phyloP scores from a whole-genome alignment of 1,284 basidiomycete species.

The Malassezia globosa region DNA sequence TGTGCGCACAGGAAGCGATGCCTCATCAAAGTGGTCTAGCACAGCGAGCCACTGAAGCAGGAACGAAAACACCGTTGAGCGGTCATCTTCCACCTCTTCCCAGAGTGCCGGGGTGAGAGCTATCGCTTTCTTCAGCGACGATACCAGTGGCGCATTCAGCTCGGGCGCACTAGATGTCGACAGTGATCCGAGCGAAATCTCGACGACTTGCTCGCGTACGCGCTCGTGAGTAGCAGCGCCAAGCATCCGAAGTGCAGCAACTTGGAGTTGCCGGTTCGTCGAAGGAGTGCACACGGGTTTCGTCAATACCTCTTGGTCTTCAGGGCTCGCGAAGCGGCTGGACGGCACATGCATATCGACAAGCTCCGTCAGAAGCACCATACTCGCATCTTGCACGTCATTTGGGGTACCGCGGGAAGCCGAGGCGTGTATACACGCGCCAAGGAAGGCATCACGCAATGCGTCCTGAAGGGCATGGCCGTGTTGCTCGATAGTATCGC shows the following conservation, averaged over 20 bases:
- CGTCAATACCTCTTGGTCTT: slow-evolving; percentile 17
- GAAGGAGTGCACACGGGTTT: slow-evolving; percentile 20
- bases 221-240: slow-evolving; percentile 21
- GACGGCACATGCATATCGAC: slow-evolving; percentile 21
- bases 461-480: slow-evolving; percentile 45
- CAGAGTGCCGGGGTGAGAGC: slow-evolving; percentile 1
- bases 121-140: not conserved
- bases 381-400: not conserved
- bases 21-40: slow-evolving; percentile 74
- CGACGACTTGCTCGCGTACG: slow-evolving; percentile 35
- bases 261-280: slow-evolving; percentile 25
- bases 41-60: slow-evolving; percentile 81
- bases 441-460: slow-evolving; percentile 50
- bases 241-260: slow-evolving; percentile 23
- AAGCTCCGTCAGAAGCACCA: slow-evolving; percentile 27
- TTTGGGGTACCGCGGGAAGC: not conserved
- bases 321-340: slow-evolving; percentile 17
- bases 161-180: not conserved
- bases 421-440: slow-evolving; percentile 50
- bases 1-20: slow-evolving; percentile 70
- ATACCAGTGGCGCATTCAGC: slow-evolving; percentile 1
- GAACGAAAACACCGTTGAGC: slow-evolving; percentile 43
- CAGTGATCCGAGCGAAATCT: slow-evolving; percentile 18
- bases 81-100: not conserved
- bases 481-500: not conserved